Percentiles rank a stretch among this genome's conserved stretches.
Evolutionary conservation across 2,329 filamentous ascomycete species (phyloP).

Genomic region (Cladorrhinum sp.): DNA sequence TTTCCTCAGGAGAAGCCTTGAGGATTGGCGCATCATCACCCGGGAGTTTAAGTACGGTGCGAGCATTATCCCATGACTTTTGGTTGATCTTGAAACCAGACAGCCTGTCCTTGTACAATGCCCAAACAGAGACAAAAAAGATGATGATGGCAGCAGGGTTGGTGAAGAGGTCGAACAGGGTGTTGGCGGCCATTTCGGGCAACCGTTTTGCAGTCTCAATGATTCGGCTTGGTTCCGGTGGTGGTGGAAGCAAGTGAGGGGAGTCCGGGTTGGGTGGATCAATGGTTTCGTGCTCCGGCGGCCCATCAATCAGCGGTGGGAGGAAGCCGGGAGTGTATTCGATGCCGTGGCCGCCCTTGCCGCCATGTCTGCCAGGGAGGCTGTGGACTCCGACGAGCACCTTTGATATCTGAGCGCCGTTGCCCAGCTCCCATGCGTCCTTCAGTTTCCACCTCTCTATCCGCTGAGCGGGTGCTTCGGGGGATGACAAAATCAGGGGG

Average conservation of each 20-base stretch:
- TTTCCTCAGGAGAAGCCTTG: neutral
- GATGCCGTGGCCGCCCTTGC: neutral
- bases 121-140: slow-evolving; percentile 42
- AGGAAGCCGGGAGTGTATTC: neutral
- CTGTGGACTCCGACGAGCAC: slow-evolving; percentile 71
- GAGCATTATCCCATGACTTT: slow-evolving; percentile 22
- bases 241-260: slow-evolving; percentile 24
- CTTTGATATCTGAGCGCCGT: slow-evolving; percentile 52
- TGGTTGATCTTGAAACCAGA: slow-evolving; percentile 35
- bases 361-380: slow-evolving; percentile 44
- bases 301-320: slow-evolving; percentile 13
- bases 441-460: slow-evolving; percentile 48
- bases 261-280: neutral
- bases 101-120: slow-evolving; percentile 45
- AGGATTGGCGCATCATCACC: neutral
- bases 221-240: slow-evolving; percentile 41
- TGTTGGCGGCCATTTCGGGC: slow-evolving; percentile 48
- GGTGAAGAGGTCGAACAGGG: slow-evolving; percentile 52
- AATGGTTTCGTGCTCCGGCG: slow-evolving; percentile 8
- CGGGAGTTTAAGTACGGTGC: neutral
- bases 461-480: slow-evolving; percentile 43
- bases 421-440: slow-evolving; percentile 34
- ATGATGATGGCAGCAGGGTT: slow-evolving; percentile 49
- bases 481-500: slow-evolving; percentile 74
- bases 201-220: slow-evolving; percentile 50